These are phyloP conservation scores for Pythium insidiosum DNA, from an alignment of 352 stramenopile species.

Conservation along the genomic window DNA sequence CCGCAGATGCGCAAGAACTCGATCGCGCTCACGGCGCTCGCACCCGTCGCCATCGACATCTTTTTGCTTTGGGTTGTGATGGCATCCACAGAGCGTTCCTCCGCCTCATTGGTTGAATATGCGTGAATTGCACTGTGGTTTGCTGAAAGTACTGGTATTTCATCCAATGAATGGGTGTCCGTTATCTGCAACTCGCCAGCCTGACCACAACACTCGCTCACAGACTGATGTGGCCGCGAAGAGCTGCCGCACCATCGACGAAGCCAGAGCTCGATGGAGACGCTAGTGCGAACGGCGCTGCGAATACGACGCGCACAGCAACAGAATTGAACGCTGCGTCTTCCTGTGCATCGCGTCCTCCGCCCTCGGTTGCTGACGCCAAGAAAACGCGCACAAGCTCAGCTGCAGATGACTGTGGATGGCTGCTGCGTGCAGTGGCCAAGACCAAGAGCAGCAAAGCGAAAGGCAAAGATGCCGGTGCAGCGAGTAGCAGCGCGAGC, in stretches of 20 bases:
- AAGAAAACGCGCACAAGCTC: neutral
- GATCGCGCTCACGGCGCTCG: slow-evolving; percentile 56
- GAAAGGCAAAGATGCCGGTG: too few relatives aligned
- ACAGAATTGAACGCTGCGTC: neutral
- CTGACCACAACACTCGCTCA: neutral
- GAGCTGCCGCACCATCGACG: slow-evolving; percentile 1
- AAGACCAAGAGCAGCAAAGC: slow-evolving; percentile 13
- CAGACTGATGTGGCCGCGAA: slow-evolving; percentile 11
- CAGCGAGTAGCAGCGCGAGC: too few relatives aligned
- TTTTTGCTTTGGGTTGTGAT: neutral
- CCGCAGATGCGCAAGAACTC: slow-evolving; percentile 79
- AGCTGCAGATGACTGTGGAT: slow-evolving; percentile 9
- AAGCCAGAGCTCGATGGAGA: too few relatives aligned
- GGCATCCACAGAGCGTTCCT: neutral
- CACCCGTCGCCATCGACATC: slow-evolving; percentile 43
- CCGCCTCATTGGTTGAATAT: too few relatives aligned
- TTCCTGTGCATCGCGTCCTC: neutral
- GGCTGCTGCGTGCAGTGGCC: slow-evolving; percentile 14
- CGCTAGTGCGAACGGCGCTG: too few relatives aligned
- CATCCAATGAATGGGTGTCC: too few relatives aligned
- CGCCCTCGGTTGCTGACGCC: neutral
- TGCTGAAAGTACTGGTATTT: too few relatives aligned
- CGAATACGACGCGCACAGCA: too few relatives aligned
- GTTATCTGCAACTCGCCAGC: neutral
- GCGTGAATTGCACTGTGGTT: too few relatives aligned